Conservation (phyloP, 1,284 basidiomycete genomes). For the Pseudozyma hubeiensis region DNA sequence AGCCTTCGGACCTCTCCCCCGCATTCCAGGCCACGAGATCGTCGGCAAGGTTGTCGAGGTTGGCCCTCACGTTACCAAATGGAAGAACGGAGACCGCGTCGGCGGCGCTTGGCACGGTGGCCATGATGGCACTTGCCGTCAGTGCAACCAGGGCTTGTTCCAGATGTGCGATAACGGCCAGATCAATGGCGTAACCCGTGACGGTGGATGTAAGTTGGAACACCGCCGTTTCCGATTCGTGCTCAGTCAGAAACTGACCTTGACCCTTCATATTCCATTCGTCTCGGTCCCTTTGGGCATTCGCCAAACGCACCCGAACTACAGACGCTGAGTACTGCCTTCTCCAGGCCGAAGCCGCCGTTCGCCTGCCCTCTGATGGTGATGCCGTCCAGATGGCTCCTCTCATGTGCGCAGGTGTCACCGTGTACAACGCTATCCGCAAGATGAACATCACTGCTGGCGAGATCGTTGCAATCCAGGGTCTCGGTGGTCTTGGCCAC, state of each 20-base stretch:
- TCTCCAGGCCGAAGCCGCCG: conserved; percentile 68
- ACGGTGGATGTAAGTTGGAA: conserved; percentile 33
- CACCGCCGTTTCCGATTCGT: too few species aligned
- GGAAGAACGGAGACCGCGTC: conserved; percentile 62
- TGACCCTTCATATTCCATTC: too few species aligned
- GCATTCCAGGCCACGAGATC: conserved; percentile 61
- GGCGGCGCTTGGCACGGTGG: conserved; percentile 67
- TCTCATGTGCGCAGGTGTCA: conserved; percentile 70
- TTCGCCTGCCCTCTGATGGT: conserved; percentile 66
- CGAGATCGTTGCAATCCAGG: conserved; percentile 70
- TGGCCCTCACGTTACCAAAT: conserved; percentile 48
- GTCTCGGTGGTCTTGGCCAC: conserved; percentile 70
- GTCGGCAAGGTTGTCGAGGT: conserved; percentile 62
- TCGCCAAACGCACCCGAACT: too few species aligned
- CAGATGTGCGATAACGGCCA: conserved; percentile 57
- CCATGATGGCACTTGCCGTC: conserved; percentile 55
- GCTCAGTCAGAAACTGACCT: too few species aligned
- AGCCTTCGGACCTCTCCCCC: conserved; percentile 45
- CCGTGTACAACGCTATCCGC: conserved; percentile 69
- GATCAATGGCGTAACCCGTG: conserved; percentile 58
- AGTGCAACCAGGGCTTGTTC: conserved; percentile 63
- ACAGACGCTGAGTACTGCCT: conserved; percentile 38
- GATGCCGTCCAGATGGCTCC: conserved; percentile 70
- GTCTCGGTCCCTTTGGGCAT: too few species aligned
- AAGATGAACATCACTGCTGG: conserved; percentile 64